Evolutionary conservation across 352 stramenopile species (phyloP).

Genomic region (Phytophthora pistaciae): DNA sequence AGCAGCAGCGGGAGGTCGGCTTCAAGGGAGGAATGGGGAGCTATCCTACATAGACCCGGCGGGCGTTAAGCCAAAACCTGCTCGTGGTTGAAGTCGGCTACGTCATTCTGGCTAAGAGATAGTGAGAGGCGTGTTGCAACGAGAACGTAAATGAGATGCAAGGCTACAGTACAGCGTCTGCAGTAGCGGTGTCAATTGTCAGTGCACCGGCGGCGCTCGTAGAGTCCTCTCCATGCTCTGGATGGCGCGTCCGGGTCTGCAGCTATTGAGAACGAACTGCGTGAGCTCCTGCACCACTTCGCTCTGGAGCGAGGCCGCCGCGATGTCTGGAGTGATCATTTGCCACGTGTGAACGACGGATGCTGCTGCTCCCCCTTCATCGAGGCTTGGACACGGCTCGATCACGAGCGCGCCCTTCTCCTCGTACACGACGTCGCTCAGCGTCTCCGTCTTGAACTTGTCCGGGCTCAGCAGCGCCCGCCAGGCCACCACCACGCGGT

Average conservation of each 20-base stretch:
- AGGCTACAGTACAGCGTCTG: no score
- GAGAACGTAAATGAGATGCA: no score
- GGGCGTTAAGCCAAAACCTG: constrained; percentile 5
- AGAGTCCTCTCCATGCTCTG: constrained; percentile 54
- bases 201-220: constrained; percentile 7
- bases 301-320: not conserved
- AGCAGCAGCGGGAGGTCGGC: not conserved
- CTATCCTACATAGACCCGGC: constrained; percentile 12
- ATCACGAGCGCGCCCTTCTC: constrained; percentile 73
- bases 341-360: constrained; percentile 52
- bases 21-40: constrained; percentile 8
- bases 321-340: constrained; percentile 39
- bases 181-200: not conserved
- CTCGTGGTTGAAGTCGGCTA: constrained; percentile 29
- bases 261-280: constrained; percentile 43
- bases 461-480: constrained; percentile 52
- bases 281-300: constrained; percentile 43
- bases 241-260: constrained; percentile 35
- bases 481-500: constrained; percentile 56
- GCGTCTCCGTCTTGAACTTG: constrained; percentile 51
- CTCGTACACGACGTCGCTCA: constrained; percentile 50
- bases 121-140: no score
- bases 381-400: constrained; percentile 26
- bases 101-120: not conserved
- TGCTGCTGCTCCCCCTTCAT: not conserved